Percentiles rank a stretch among this genome's conserved stretches.
These are phyloP conservation scores for Colletotrichum truncatum DNA, from an alignment of 2,329 filamentous ascomycete genomes.

Conservation along the genomic window DNA sequence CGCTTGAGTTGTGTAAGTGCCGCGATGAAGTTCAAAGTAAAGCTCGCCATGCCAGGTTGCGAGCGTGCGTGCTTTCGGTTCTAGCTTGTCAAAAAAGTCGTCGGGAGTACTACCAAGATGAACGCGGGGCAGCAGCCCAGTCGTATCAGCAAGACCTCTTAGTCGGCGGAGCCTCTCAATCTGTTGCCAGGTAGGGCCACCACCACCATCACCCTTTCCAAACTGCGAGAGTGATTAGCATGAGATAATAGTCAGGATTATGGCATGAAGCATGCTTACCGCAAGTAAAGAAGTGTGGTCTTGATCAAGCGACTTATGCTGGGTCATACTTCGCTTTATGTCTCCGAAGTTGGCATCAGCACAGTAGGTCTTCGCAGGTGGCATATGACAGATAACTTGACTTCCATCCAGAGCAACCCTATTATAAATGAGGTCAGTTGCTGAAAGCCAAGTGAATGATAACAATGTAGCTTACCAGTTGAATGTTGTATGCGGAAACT, in stretches of 20 bases:
- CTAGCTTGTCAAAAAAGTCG: slow-evolving; percentile 71
- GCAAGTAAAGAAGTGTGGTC: slow-evolving; percentile 69
- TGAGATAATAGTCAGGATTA: too few species aligned
- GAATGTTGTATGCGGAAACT: slow-evolving; percentile 77
- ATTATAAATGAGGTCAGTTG: neutral
- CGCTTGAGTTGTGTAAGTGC: slow-evolving; percentile 75
- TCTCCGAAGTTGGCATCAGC: slow-evolving; percentile 73
- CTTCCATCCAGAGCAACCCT: slow-evolving; percentile 71
- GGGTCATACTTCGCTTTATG: slow-evolving; percentile 69
- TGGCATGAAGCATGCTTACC: slow-evolving; percentile 42
- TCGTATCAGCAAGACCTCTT: slow-evolving; percentile 70
- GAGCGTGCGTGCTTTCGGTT: slow-evolving; percentile 67
- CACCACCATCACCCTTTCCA: slow-evolving; percentile 75
- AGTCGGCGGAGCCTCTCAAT: slow-evolving; percentile 74
- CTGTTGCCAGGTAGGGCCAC: slow-evolving; percentile 72
- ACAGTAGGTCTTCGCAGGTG: slow-evolving; percentile 73
- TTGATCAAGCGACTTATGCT: slow-evolving; percentile 74
- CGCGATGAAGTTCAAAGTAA: slow-evolving; percentile 75
- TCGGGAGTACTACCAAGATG: slow-evolving; percentile 72
- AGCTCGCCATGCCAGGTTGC: slow-evolving; percentile 77
- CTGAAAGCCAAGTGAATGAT: neutral
- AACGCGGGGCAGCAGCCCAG: slow-evolving; percentile 65
- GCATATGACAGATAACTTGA: slow-evolving; percentile 76
- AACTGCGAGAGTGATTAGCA: slow-evolving; percentile 46
- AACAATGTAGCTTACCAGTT: slow-evolving; percentile 57